Evolutionary conservation across 306 rosid species (phyloP).

Genomic region (Quercus cerris): DNA sequence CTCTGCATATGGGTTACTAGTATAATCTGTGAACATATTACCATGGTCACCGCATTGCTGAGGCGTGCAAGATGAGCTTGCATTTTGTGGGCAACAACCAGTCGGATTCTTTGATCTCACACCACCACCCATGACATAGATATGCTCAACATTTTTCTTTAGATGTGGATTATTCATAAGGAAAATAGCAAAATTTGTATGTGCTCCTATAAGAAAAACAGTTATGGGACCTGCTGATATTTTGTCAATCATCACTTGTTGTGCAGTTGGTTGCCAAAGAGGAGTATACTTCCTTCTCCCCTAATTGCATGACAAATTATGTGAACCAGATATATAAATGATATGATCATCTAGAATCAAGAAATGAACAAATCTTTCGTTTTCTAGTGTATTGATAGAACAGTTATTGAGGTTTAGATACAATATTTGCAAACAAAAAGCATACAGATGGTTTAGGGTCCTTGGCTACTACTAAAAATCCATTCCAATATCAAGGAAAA

Average conservation of each 20-base stretch:
- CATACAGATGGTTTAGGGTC: neutral
- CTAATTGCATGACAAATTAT: constrained; percentile 39
- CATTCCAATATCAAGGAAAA: neutral
- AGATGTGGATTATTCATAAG: constrained; percentile 80
- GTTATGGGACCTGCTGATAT: constrained; percentile 75
- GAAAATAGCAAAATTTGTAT: constrained; percentile 80
- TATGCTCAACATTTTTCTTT: constrained; percentile 74
- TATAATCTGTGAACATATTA: constrained; percentile 64
- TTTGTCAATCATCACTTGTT: constrained; percentile 82
- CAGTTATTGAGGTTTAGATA: neutral
- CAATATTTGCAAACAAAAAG: neutral
- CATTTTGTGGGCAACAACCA: constrained; percentile 79
- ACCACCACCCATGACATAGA: constrained; percentile 91
- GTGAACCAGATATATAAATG: constrained; percentile 4
- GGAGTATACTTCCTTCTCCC: constrained; percentile 74
- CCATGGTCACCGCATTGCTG: constrained; percentile 82
- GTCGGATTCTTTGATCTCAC: constrained; percentile 81
- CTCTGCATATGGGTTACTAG: constrained; percentile 83
- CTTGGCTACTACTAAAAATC: neutral
- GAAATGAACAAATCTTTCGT: neutral
- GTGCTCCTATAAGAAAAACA: constrained; percentile 57
- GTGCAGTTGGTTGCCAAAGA: constrained; percentile 62
- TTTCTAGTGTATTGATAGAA: neutral
- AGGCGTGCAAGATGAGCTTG: constrained; percentile 57
- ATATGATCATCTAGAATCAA: constrained; percentile 4